Evolutionary conservation across 331 rosid species (phyloP), one percentile per base, ranked within the genome.

Genomic region (Malus hybrid): DNA sequence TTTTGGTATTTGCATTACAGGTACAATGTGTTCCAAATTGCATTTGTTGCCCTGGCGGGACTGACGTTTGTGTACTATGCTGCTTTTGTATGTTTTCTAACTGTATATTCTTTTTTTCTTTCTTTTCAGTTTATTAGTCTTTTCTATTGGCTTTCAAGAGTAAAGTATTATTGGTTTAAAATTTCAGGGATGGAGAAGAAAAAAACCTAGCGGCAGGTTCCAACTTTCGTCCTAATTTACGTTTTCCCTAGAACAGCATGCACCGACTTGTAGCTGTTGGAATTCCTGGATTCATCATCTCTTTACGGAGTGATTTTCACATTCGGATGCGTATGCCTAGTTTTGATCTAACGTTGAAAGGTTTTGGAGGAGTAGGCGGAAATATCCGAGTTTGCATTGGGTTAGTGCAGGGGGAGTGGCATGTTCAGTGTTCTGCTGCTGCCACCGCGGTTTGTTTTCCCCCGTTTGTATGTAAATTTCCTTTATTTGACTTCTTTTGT

Each of bases 111-210:
- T 15, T 33, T 55, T 8, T 55, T 15, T 24, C 24, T 24, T 66
- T 34, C 0, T 7, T 7, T 57, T 63, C 4, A 20, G 19, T 7
- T 26, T 68, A 32, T 10, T 44, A 73, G 11, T 71, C 14, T 32
- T 26, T 55, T 52, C 39, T 13, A 2, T 13, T 9, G 7, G 67
- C 63, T 33, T 72, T 73, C 63, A 58, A 79, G 56, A 18, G 58
- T 72, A 74, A 81, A 66, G 34, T 50, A 73, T 64, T 76, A 13
- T 20, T 76, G 28, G 69, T 57, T 64, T 64, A 60, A 75, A 84
- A 77, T 81, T 72, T 63, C 84, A 95, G 99, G 99, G 99, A 78
- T 95, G 99, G 99, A 92, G 91, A 84, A 90, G 98, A 90, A 92
- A 80, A 82, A 92, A 90, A 73, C 94, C 89, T 5, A 88, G 89